A percentile compares a stretch with the other conserved stretches of the same genome.
phyloP scores from a whole-genome alignment of 2,329 filamentous ascomycete species.

The Ceratocystis smalleyi region DNA sequence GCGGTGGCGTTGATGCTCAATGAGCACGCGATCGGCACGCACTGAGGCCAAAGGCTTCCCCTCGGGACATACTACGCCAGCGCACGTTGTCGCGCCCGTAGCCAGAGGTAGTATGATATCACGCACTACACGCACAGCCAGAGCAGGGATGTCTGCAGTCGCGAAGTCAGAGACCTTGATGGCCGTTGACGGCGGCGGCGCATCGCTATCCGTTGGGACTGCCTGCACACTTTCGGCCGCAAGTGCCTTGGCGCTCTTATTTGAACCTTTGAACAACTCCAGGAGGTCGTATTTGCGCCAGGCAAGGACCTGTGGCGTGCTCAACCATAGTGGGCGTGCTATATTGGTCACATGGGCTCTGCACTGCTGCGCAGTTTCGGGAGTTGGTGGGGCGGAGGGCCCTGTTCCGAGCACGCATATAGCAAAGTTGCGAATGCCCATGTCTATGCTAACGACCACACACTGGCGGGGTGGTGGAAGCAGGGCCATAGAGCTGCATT shows the following conservation, averaged over 20 bases:
- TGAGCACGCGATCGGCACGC: background rate
- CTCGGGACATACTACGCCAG: background rate
- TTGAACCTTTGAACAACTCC: background rate
- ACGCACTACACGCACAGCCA: constrained; percentile 6
- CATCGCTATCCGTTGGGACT: background rate
- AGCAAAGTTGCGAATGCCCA: constrained; percentile 15
- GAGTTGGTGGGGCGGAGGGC: background rate
- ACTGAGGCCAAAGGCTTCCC: background rate
- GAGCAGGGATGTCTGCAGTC: constrained; percentile 9
- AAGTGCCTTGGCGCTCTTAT: background rate
- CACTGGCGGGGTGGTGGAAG: background rate
- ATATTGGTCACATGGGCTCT: background rate
- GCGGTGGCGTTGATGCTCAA: constrained; percentile 14
- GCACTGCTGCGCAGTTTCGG: background rate
- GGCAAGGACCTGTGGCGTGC: background rate
- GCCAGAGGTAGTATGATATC: constrained; percentile 10
- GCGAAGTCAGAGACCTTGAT: background rate
- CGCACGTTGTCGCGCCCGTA: background rate
- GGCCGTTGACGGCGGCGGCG: background rate
- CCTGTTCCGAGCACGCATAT: constrained; percentile 3
- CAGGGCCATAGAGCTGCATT: background rate
- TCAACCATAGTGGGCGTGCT: constrained; percentile 6
- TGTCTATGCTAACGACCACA: constrained; percentile 11
- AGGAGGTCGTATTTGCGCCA: constrained; percentile 12
- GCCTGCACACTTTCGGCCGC: background rate